Base-by-base conservation (phyloP, 2,329 filamentous ascomycete genomes). In the Cryphonectria carpinicola region DNA sequence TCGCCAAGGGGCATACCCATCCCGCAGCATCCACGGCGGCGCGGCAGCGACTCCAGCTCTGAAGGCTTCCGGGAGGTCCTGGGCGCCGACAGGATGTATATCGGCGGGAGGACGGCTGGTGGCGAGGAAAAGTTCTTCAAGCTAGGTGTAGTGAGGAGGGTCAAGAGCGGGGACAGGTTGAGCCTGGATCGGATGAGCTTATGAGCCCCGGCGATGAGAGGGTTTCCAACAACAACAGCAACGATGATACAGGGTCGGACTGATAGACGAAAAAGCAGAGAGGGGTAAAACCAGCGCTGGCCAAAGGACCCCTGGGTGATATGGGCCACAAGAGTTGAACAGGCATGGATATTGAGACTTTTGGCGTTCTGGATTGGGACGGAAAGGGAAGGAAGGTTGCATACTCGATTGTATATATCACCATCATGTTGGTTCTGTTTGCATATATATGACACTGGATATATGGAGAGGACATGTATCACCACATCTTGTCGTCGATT, bases 41-140 rank as follows among this genome's bases (percentile, higher is more conserved):
- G 92, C 69, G 92, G 92, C 37, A 93, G 91, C 75, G 92, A 94
- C 75, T 93, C 90, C 80, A 92, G 88, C 73, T 90, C 87, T 67
- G 92, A 94, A 76, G 92, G 92, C 1, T 94, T 94, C 79, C 84
- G 91, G 67, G 92, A 94, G 72, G 90, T 90, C 49, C 80, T 89
- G 65, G 91, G 90, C 2, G 87, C 88, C 1, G 92, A 95, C 74
- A 94, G 93, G 81, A 93, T 92, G 91, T 95, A 94, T 77, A 92
- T 95, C 68, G 92, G 92, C 32, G 92, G 92, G 8, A 84, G 91
- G 77, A 94, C 92, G 39, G 91, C 92, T 1, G 86, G 82, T 1
- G 92, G 92, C n/a, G 92, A 95, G 77, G 92, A 95, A 79, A 88
- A 88, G 76, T 94, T 93, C 82, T 95, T 94, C 80, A 93, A 93